phyloP scores from a whole-genome alignment of 176 grass and related monocot species.

The Raddia guianensis region DNA sequence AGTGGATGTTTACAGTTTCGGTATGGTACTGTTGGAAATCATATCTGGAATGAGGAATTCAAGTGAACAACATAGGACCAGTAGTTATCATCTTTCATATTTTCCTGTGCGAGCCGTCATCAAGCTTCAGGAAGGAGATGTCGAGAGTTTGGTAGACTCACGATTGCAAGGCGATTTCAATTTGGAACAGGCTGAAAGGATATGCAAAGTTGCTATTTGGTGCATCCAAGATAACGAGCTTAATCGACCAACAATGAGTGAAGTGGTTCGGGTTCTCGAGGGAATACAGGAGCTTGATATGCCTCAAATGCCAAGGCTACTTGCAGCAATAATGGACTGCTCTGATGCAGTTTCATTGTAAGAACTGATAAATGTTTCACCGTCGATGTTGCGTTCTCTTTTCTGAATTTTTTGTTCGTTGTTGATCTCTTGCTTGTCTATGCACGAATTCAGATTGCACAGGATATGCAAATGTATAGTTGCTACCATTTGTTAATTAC shows the following conservation, averaged over 20 bases:
- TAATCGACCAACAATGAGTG: slow-evolving; percentile 39
- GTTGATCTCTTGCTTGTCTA: too few species aligned
- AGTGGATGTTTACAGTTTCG: too few species aligned
- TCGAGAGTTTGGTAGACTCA: slow-evolving; percentile 44
- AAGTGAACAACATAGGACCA: too few species aligned
- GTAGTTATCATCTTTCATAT: not conserved
- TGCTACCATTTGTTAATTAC: too few species aligned
- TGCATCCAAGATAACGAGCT: slow-evolving; percentile 52
- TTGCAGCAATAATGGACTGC: slow-evolving; percentile 32
- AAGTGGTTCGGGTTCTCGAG: slow-evolving; percentile 49
- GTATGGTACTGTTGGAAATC: too few species aligned
- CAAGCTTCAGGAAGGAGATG: slow-evolving; percentile 37
- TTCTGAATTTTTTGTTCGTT: too few species aligned
- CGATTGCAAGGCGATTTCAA: slow-evolving; percentile 18
- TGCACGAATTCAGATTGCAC: too few species aligned
- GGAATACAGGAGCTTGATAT: slow-evolving; percentile 34
- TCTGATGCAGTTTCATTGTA: not conserved
- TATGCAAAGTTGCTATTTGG: slow-evolving; percentile 54
- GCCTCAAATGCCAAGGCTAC: slow-evolving; percentile 49
- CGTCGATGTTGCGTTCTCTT: too few species aligned
- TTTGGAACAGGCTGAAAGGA: slow-evolving; percentile 37
- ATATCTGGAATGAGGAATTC: too few species aligned
- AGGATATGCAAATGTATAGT: too few species aligned
- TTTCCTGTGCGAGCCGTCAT: slow-evolving; percentile 38
- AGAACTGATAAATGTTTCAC: not conserved